Base-by-base conservation (phyloP, 495 filamentous ascomycete genomes). In the Neurospora sp. region DNA sequence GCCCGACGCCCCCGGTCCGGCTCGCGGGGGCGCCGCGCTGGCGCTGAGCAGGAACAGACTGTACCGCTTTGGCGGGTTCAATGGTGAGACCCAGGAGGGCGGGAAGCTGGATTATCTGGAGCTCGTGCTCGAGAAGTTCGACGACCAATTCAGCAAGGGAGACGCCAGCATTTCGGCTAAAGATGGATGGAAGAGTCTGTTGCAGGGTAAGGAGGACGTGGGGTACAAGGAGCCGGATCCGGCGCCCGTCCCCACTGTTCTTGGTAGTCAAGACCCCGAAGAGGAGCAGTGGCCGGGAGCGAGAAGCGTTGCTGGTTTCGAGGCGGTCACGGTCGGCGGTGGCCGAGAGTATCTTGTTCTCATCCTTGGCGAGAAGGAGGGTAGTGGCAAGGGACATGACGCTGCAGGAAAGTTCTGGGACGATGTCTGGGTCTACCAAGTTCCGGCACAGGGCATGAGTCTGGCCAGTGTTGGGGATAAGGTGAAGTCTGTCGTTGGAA, bases 341-440 rank as follows among this genome's bases (percentile, higher is more conserved):
- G 89, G 88, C 0, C 83, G 87, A 41, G 80, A 87, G 69, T 89
- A 85, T 71, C 80, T 96, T 6, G 79, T 94, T 1, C 87, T 92
- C 0, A 75, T 92, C 40, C 87, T 93, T 68, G 93, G 93, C 8
- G 91, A 94, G 81, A 80, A 80, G 5, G 86, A 89, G 76, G 88
- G 89, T 1, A 89, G 87, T 76, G 79, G 81, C 9, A 79, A 87
- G 39, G 91, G 90, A 0, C 89, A 93, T 75, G 84, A 85, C n/a
- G 88, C 85, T 5, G 89, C 90, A 0, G 92, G 91, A 1, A 89
- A 85, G 75, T 92, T 93, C 84, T 83, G 88, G 75, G 80, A 83
- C 20, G 92, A 94, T 81, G 86, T 93, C 2, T 96, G 93, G 93
- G 85, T 84, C 0, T 96, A 91, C 78, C 87, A 92, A 76, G 82